Conservation (phyloP, 345 rosid genomes). For the Pistacia vera region DNA sequence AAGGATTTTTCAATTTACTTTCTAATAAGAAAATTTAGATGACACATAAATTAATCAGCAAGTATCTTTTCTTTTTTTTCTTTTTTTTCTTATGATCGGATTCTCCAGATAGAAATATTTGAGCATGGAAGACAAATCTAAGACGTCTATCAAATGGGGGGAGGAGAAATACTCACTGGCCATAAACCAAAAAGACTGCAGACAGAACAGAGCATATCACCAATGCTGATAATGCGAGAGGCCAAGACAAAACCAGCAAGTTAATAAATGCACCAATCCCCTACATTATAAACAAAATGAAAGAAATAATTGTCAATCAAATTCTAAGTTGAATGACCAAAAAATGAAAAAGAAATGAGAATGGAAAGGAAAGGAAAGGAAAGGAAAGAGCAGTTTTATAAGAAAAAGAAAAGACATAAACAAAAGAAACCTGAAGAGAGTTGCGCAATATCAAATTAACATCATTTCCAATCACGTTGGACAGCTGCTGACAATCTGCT, state of each 20-base stretch:
- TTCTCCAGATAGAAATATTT: neutral
- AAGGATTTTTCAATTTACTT: neutral
- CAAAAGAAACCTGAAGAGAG: slow-evolving; percentile 44
- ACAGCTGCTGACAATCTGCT: slow-evolving; percentile 55
- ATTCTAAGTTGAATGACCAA: slow-evolving; percentile 2
- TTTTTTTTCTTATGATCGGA: neutral
- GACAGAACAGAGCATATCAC: slow-evolving; percentile 42
- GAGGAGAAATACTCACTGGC: slow-evolving; percentile 39
- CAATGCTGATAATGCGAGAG: slow-evolving; percentile 53
- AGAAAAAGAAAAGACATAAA: neutral
- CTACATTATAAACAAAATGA: slow-evolving; percentile 26
- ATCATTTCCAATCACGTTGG: slow-evolving; percentile 47
- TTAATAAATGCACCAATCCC: slow-evolving; percentile 58
- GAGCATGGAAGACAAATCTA: neutral
- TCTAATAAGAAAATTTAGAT: neutral
- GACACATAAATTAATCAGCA: neutral
- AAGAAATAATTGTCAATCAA: neutral
- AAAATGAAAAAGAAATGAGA: neutral
- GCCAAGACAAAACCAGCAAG: slow-evolving; percentile 56
- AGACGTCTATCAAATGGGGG: slow-evolving; percentile 1
- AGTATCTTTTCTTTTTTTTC: neutral
- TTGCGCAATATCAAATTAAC: slow-evolving; percentile 54
- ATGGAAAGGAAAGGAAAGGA: too few species aligned
- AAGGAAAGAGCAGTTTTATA: neutral
- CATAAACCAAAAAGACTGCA: slow-evolving; percentile 42